Conservation (phyloP, 495 filamentous ascomycete genomes). For the Parachaetomium inaequale region DNA sequence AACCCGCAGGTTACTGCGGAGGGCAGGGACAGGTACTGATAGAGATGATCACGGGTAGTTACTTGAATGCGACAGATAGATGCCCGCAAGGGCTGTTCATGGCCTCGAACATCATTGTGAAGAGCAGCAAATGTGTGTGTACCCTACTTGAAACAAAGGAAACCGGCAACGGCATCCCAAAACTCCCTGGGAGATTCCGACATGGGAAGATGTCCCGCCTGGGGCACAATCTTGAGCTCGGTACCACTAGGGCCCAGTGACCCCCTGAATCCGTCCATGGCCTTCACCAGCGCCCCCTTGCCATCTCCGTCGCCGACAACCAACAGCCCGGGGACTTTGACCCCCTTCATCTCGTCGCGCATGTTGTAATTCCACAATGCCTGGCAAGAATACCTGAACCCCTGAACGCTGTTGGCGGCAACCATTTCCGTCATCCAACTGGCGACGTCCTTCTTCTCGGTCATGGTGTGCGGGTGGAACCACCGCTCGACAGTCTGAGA, state of each 20-base stretch:
- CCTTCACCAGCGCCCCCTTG: conserved; percentile 65
- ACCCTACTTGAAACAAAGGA: no score
- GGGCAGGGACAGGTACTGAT: background rate
- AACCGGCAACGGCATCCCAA: conserved; percentile 55
- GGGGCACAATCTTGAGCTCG: conserved; percentile 57
- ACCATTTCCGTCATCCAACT: conserved; percentile 54
- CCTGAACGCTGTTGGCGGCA: conserved; percentile 58
- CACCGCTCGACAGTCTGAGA: conserved; percentile 66
- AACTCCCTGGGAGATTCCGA: conserved; percentile 67
- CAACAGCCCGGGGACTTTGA: conserved; percentile 58
- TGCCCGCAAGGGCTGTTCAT: background rate
- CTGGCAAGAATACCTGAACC: conserved; percentile 65
- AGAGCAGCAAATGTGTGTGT: no score
- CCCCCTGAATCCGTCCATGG: conserved; percentile 69
- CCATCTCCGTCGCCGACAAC: conserved; percentile 66
- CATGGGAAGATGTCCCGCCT: conserved; percentile 80
- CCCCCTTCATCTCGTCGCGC: conserved; percentile 55
- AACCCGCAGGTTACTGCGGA: background rate
- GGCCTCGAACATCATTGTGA: no score
- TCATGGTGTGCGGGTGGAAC: conserved; percentile 61
- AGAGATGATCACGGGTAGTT: background rate
- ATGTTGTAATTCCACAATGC: conserved; percentile 77
- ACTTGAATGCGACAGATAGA: background rate
- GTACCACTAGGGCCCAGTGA: conserved; percentile 50
- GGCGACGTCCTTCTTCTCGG: conserved; percentile 51